Evolutionary conservation across 2,329 filamentous ascomycete genomes (phyloP), one percentile per base, ranked within the genome.

Genomic region (Neonectria neomacrospora): DNA sequence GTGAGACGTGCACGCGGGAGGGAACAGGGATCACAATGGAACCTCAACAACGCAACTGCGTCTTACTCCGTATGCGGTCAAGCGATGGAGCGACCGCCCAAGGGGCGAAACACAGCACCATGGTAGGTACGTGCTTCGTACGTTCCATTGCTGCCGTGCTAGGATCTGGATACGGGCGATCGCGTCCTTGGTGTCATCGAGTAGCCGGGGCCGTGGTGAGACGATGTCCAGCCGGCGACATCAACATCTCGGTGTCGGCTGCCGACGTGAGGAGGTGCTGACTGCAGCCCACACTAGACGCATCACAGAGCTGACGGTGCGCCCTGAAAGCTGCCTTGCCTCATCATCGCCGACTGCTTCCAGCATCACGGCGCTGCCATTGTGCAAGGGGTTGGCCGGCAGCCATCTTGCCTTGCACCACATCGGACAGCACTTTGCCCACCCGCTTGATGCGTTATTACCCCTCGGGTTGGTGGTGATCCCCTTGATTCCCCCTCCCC

Each of bases 1-100:
- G 66, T 70, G 71, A 72, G 69, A 73, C 71, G 71, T 73, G 71
- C 71, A 65, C 69, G 70, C 71, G 64, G 71, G 69, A 67, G 67
- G 54, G 61, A 63, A 60, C 71, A 58, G 69, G 71, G 71, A 62
- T 69, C 44, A 53, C 61, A 44, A 55, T 48, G 61, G 59, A 58
- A 64, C 62, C 63, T 67, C 63, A 48, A 20, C 53, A 52, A 20
- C 53, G 56, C 61, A 58, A 58, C 59, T 61, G 58, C 61, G 50
- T 44, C 66, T 59, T 51, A n/a, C n/a, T n/a, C n/a, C n/a, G n/a
- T n/a, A 63, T 71, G 69, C 67, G 69, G 71, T 69, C 69, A 73
- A 73, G 64, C 50, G 57, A 61, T 66, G 37, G n/a, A 41, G 37
- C n/a, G 37, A 20, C n/a, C 30, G 30, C 8, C 9, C 61, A 63